These are phyloP conservation scores for Catunica adiposa DNA, from an alignment of 2,329 filamentous ascomycete species.

Conservation along the genomic window DNA sequence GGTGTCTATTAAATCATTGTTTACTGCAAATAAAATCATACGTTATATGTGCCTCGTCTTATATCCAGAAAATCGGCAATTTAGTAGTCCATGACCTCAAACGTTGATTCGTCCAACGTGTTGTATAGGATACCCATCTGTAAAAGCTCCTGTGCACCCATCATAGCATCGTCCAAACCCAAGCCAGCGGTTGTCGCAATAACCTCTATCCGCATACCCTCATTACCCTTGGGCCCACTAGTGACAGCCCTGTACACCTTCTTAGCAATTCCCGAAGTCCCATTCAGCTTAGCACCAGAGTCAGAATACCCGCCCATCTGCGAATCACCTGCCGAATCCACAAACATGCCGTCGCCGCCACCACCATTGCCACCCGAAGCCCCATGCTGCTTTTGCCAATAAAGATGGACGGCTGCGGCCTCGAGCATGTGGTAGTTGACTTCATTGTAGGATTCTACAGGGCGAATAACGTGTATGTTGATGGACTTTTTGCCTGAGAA, in stretches of 20 bases:
- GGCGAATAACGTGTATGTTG: conserved; percentile 62
- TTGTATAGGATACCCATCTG: conserved; percentile 64
- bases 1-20: conserved; percentile 2
- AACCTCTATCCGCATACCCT: conserved; percentile 67
- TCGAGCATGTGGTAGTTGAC: conserved; percentile 85
- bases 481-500: conserved; percentile 76
- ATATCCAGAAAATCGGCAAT: neutral
- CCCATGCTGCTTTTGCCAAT: conserved; percentile 54
- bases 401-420: conserved; percentile 73
- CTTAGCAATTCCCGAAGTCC: conserved; percentile 41
- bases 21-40: neutral
- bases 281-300: conserved; percentile 23
- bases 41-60: neutral
- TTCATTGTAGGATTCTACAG: conserved; percentile 76
- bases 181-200: conserved; percentile 53
- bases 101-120: conserved; percentile 85
- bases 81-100: conserved; percentile 61
- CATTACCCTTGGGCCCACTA: conserved; percentile 52
- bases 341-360: conserved; percentile 37
- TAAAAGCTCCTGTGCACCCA: conserved; percentile 68
- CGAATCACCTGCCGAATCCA: conserved; percentile 27
- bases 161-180: conserved; percentile 51
- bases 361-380: conserved; percentile 23
- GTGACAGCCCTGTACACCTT: conserved; percentile 58
- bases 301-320: conserved; percentile 20